phyloP scores from a whole-genome alignment of 2,329 filamentous ascomycete species.

The Pestalotiopsis sp. region DNA sequence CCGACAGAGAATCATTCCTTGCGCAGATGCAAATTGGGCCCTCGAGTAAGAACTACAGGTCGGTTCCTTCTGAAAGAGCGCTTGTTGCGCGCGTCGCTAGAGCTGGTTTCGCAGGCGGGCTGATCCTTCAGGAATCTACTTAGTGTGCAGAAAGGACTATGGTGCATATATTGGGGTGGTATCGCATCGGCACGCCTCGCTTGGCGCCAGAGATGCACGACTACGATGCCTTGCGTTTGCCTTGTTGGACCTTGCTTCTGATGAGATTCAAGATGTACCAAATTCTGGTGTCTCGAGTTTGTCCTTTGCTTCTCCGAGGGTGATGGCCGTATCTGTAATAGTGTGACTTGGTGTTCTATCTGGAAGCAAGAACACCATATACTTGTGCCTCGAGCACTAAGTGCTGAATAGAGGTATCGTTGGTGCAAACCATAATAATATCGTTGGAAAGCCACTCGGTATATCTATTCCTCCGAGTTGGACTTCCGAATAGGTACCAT shows the following conservation, averaged over 20 bases:
- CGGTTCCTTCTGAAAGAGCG: neutral
- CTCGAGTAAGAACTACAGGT: neutral
- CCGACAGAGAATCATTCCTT: neutral
- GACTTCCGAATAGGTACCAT: slow-evolving; percentile 1
- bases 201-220: neutral
- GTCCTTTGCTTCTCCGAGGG: too few species aligned
- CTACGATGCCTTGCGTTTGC: neutral
- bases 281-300: neutral
- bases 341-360: neutral
- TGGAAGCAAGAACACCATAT: neutral
- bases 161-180: neutral
- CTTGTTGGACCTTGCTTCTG: neutral
- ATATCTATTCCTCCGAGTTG: slow-evolving; percentile 7
- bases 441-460: neutral
- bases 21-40: neutral
- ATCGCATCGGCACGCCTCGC: neutral
- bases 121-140: neutral
- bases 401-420: neutral
- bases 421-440: neutral
- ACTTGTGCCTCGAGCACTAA: neutral
- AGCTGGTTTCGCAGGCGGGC: neutral
- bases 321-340: neutral
- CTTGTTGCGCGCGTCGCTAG: neutral
- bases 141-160: neutral
- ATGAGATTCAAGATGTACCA: neutral